Evolutionary conservation across 306 rosid genomes (phyloP).

Genomic region (Cucumis hystrix): DNA sequence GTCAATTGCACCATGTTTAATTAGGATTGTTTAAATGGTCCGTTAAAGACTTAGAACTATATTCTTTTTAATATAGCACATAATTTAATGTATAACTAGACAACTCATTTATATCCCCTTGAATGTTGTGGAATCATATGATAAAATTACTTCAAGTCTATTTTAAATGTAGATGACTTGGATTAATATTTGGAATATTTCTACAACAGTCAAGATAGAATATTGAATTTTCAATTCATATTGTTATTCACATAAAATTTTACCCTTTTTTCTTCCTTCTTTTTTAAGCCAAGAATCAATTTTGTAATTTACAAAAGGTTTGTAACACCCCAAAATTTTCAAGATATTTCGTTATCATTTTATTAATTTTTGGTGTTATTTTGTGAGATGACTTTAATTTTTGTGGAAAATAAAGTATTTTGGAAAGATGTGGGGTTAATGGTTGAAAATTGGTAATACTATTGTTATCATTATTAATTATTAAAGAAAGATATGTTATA

Average conservation of each 20-base stretch:
- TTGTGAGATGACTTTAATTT: no score
- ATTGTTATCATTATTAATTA: no score
- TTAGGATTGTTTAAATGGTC: neutral
- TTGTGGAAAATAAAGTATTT: no score
- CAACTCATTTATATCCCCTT: neutral
- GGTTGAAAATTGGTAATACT: no score
- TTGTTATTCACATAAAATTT: neutral
- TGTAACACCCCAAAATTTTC: no score
- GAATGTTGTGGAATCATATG: neutral
- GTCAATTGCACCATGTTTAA: neutral
- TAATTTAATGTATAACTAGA: neutral
- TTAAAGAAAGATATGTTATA: no score
- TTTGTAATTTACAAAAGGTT: neutral
- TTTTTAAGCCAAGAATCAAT: neutral
- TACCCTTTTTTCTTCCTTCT: neutral
- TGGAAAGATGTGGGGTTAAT: no score
- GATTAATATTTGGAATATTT: neutral
- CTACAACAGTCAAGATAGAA: neutral
- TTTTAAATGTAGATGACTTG: neutral
- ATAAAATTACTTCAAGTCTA: neutral
- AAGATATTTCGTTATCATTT: no score
- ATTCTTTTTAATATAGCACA: no score
- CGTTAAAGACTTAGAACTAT: neutral
- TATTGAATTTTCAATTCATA: neutral
- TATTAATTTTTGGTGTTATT: no score